A percentile compares a stretch with the other conserved stretches of the same genome.
phyloP scores from a whole-genome alignment of 805 yeast genomes.

The Lipomyces kockii region DNA sequence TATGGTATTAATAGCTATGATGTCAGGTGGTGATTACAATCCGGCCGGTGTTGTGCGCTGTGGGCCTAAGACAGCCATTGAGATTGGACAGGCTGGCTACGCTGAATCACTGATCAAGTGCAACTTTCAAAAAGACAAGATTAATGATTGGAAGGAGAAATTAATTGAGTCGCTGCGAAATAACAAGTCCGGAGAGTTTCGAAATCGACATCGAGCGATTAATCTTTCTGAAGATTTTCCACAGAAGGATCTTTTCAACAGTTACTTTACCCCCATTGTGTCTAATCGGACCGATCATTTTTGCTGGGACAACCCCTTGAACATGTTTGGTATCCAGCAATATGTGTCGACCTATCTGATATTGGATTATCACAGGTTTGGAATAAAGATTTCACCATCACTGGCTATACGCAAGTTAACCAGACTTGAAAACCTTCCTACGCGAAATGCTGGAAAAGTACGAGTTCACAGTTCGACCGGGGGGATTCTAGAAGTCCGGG shows the following conservation, averaged over 20 bases:
- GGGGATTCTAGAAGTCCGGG: conserved; percentile 5
- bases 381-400: conserved; percentile 14
- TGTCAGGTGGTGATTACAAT: conserved; percentile 41
- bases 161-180: conserved; percentile 17
- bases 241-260: conserved; percentile 14
- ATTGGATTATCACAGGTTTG: not conserved
- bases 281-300: conserved; percentile 1
- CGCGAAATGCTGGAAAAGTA: not conserved
- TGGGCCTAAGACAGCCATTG: conserved; percentile 37
- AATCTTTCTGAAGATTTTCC: conserved; percentile 34
- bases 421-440: not conserved
- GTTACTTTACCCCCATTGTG: conserved; percentile 29
- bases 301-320: conserved; percentile 5
- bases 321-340: not conserved
- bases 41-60: conserved; percentile 34
- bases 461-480: conserved; percentile 3
- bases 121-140: conserved; percentile 1
- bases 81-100: conserved; percentile 36
- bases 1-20: conserved; percentile 37
- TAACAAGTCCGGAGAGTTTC: conserved; percentile 24
- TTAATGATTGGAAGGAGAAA: conserved; percentile 31
- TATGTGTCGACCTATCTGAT: not conserved
- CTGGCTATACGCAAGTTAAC: conserved; percentile 9
- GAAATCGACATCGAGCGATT: conserved; percentile 22
- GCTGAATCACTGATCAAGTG: conserved; percentile 29